Evolutionary conservation across 768 basidiomycete species (phyloP).

Genomic region (Suillus bovinus): DNA sequence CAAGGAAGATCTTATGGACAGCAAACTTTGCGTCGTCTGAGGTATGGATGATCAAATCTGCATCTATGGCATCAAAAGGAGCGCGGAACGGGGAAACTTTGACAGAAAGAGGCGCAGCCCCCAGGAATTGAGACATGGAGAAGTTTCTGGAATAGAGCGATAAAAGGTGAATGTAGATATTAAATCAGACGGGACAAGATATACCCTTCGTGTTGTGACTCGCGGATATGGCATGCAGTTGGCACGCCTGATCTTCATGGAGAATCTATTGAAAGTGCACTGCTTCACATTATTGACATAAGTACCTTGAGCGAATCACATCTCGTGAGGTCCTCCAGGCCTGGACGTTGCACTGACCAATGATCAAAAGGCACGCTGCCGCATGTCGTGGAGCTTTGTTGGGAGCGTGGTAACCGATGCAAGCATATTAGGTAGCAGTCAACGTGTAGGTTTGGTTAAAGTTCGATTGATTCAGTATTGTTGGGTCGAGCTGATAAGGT

Average conservation of each 20-base stretch:
- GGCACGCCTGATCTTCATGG: slow-evolving; percentile 9
- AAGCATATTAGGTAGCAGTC: neutral
- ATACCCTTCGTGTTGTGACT: slow-evolving; percentile 1
- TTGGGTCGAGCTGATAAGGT: too few relatives aligned
- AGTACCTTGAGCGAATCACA: neutral
- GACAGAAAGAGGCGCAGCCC: slow-evolving; percentile 27
- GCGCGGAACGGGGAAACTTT: slow-evolving; percentile 30
- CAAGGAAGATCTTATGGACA: slow-evolving; percentile 43
- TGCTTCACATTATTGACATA: slow-evolving; percentile 1
- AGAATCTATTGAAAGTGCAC: neutral
- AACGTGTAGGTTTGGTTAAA: neutral
- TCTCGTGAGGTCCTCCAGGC: neutral
- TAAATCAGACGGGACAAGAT: neutral
- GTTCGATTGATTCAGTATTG: neutral
- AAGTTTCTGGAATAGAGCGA: neutral
- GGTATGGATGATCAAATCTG: slow-evolving; percentile 44
- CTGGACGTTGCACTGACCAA: neutral
- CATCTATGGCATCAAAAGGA: slow-evolving; percentile 40
- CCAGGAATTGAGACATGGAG: slow-evolving; percentile 29
- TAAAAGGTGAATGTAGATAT: neutral
- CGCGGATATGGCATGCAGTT: neutral
- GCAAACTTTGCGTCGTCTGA: slow-evolving; percentile 44
- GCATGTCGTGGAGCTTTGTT: neutral
- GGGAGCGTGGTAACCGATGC: neutral
- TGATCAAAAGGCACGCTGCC: neutral